These are phyloP conservation scores for Leptosphaerulina australis DNA, from an alignment of 2,329 filamentous ascomycete species.

Conservation along the genomic window DNA sequence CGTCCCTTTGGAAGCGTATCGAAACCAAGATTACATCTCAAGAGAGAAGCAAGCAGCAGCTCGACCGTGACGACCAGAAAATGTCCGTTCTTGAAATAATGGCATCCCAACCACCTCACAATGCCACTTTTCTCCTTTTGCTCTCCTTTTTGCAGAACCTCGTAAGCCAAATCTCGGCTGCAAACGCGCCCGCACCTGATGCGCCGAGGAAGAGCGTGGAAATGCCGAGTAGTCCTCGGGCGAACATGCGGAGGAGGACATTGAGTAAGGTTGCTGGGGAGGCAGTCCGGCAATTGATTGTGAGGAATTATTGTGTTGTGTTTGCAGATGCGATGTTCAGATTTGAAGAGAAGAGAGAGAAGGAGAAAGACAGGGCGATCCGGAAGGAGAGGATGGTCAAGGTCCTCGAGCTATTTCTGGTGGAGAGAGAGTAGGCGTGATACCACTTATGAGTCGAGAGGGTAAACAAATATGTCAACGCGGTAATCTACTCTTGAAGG, in stretches of 20 bases:
- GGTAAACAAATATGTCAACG: no score
- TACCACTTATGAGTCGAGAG: no score
- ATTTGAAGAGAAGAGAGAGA: slow-evolving; percentile 44
- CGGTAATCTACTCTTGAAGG: no score
- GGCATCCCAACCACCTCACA: slow-evolving; percentile 71
- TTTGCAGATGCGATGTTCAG: slow-evolving; percentile 70
- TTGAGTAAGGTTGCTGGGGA: slow-evolving; percentile 56
- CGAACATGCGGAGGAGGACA: slow-evolving; percentile 46
- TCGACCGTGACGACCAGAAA: slow-evolving; percentile 60
- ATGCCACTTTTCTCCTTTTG: slow-evolving; percentile 87
- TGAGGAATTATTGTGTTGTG: slow-evolving; percentile 67
- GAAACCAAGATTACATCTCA: slow-evolving; percentile 34
- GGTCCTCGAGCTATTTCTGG: slow-evolving; percentile 73
- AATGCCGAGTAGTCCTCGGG: slow-evolving; percentile 42
- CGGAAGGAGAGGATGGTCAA: slow-evolving; percentile 68
- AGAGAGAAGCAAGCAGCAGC: slow-evolving; percentile 53
- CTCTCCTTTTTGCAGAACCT: slow-evolving; percentile 74
- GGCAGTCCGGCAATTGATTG: slow-evolving; percentile 63
- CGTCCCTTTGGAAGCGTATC: slow-evolving; percentile 65
- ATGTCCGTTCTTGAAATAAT: slow-evolving; percentile 75
- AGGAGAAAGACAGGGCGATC: slow-evolving; percentile 64
- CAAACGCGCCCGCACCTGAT: slow-evolving; percentile 29
- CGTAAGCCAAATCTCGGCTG: slow-evolving; percentile 57
- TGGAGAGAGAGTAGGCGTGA: not conserved
- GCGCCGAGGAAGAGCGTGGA: slow-evolving; percentile 37